These are phyloP conservation scores for Nemania sp. DNA, from an alignment of 2,329 filamentous ascomycete species.

Conservation along the genomic window DNA sequence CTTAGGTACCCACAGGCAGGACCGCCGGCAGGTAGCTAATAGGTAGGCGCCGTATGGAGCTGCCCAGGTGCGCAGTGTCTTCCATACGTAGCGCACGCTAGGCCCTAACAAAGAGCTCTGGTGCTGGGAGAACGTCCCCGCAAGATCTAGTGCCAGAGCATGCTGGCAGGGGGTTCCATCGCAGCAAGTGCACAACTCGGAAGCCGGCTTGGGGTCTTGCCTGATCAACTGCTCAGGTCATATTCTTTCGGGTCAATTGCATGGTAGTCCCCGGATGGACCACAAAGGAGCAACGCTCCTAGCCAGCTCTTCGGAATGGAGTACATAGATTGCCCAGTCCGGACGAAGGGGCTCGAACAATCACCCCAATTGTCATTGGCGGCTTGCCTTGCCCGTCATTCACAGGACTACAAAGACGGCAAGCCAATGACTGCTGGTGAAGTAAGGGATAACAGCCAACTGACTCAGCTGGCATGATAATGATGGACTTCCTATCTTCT, in stretches of 20 bases:
- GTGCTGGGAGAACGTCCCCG: too few species aligned
- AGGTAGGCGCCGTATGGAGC: too few species aligned
- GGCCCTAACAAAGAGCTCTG: too few species aligned
- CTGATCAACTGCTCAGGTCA: not conserved
- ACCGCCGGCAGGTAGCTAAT: not conserved
- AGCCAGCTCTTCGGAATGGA: too few species aligned
- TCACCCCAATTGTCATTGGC: not conserved
- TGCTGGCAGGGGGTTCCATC: too few species aligned
- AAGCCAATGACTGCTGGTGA: not conserved
- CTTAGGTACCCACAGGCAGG: not conserved
- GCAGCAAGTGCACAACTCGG: not conserved
- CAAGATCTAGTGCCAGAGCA: too few species aligned
- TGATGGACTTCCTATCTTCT: not conserved
- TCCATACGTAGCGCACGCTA: too few species aligned
- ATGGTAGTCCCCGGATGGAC: not conserved
- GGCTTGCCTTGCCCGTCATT: not conserved
- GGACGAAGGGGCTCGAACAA: not conserved
- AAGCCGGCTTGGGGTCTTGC: not conserved
- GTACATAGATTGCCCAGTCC: not conserved
- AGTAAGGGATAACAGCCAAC: not conserved
- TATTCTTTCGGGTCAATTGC: not conserved
- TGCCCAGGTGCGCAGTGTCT: too few species aligned
- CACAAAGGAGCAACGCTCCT: slow-evolving; percentile 2
- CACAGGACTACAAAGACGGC: not conserved
- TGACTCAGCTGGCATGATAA: not conserved